Conservation (phyloP, 2,329 filamentous ascomycete species). For the Hypoxylon sp. region DNA sequence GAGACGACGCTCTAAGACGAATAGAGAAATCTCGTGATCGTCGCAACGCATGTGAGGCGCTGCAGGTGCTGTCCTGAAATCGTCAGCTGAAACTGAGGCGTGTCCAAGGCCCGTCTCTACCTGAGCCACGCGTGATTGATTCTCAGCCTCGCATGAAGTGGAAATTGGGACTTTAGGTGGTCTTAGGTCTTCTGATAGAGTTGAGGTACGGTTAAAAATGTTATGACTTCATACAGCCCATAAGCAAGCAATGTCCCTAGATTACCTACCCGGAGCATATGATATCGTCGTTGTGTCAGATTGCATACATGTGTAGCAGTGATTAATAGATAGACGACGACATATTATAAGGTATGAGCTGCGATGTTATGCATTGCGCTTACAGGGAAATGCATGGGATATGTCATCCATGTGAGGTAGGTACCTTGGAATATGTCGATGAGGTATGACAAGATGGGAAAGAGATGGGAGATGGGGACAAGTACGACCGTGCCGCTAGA, state of each 20-base stretch:
- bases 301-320: not conserved
- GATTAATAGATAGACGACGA: not conserved
- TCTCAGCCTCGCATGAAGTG: slow-evolving; percentile 20
- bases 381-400: too few species aligned
- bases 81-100: slow-evolving; percentile 32
- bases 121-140: slow-evolving; percentile 27
- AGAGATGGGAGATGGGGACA: too few species aligned
- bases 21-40: slow-evolving; percentile 20
- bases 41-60: slow-evolving; percentile 30
- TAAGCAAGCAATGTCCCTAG: not conserved
- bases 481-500: slow-evolving; percentile 15
- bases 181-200: not conserved
- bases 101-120: slow-evolving; percentile 1
- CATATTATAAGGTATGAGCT: not conserved
- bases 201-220: not conserved
- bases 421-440: not conserved
- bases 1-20: not conserved
- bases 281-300: not conserved
- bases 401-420: too few species aligned
- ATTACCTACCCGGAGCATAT: too few species aligned
- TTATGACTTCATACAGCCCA: not conserved
- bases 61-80: slow-evolving; percentile 28
- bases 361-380: too few species aligned
- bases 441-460: not conserved
- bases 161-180: slow-evolving; percentile 1